Evolutionary conservation across 768 basidiomycete species (phyloP), one percentile per base, ranked within the genome.

Genomic region (Kwoniella bestiolae): DNA sequence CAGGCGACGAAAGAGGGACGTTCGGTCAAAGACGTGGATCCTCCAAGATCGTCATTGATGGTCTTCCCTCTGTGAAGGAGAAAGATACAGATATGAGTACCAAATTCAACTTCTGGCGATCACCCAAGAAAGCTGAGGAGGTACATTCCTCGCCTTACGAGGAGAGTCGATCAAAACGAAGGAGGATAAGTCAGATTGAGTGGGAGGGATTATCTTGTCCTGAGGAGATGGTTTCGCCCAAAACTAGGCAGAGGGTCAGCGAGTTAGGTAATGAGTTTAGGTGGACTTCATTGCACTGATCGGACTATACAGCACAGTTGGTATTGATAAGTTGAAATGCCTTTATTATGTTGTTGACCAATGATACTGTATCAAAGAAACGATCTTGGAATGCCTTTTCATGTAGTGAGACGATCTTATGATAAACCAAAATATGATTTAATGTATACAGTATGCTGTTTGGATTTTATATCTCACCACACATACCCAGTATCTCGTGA

Each of bases 191-290:
- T 52, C 34, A 50, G 16, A 52, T 61, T 18, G 35, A 38, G 29
- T 51, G 60, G 50, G 60, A 61, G 44, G 50, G 60, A 16, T n/a
- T 51, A 23, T 38, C 49, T 11, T 41, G 38, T 28, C 60, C 60
- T 31, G 60, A 53, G 38, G 60, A 51, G 18, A 11, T 53, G 35
- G 29, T 61, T 2, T 61, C 60, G 34, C 60, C 60, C 3, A 52
- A 31, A 26, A 52, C 50, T 4, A 51, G 25, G 5, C 34, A 51
- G 34, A 52, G 50, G 28, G 26, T 61, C 14, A 50, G 50, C 16
- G 58, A 60, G 14, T 50, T 60, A 23, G 46, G 58, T 14, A 32
- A 32, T 14, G 47, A 46, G 25, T 50, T 60, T 21, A 47, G n/a
- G 18, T 60, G 58, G 58, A 34, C 58, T 32, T 49, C n/a, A 21